Percentiles rank a stretch among this genome's conserved stretches.
Conservation (phyloP, 2,329 filamentous ascomycete genomes). For the Didymellaceae sp. region DNA sequence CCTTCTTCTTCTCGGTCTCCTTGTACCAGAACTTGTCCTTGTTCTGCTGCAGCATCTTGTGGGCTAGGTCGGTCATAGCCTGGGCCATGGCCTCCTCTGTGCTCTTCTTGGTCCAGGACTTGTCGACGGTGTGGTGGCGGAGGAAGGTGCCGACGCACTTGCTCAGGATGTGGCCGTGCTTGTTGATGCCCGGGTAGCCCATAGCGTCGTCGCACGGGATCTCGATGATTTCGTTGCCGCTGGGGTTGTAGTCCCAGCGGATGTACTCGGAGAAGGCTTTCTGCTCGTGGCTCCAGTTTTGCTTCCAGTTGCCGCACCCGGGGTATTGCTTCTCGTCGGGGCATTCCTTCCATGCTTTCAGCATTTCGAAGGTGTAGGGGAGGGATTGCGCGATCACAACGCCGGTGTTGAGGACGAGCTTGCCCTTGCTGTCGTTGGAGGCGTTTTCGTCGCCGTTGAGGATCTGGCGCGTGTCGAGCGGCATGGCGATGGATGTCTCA, state of each 20-base stretch:
- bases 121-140: constrained; percentile 36
- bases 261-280: constrained; percentile 45
- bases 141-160: constrained; percentile 39
- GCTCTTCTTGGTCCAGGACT: constrained; percentile 24
- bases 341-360: constrained; percentile 43
- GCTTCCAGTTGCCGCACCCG: constrained; percentile 38
- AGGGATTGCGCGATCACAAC: constrained; percentile 49
- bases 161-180: constrained; percentile 15
- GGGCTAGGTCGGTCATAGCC: constrained; percentile 16
- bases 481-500: constrained; percentile 52
- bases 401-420: constrained; percentile 48
- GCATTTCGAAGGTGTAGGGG: constrained; percentile 35
- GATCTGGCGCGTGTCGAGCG: constrained; percentile 42
- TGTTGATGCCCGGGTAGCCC: constrained; percentile 35
- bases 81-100: constrained; percentile 26
- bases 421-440: constrained; percentile 48
- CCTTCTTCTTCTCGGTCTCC: constrained; percentile 10
- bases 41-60: constrained; percentile 18
- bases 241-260: constrained; percentile 41
- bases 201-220: constrained; percentile 47
- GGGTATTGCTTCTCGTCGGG: constrained; percentile 33
- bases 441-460: constrained; percentile 18
- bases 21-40: constrained; percentile 17
- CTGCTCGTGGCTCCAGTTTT: constrained; percentile 43
- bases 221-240: constrained; percentile 35